Base-by-base conservation (phyloP, 2,329 filamentous ascomycete genomes). In the Xylaria sp. region DNA sequence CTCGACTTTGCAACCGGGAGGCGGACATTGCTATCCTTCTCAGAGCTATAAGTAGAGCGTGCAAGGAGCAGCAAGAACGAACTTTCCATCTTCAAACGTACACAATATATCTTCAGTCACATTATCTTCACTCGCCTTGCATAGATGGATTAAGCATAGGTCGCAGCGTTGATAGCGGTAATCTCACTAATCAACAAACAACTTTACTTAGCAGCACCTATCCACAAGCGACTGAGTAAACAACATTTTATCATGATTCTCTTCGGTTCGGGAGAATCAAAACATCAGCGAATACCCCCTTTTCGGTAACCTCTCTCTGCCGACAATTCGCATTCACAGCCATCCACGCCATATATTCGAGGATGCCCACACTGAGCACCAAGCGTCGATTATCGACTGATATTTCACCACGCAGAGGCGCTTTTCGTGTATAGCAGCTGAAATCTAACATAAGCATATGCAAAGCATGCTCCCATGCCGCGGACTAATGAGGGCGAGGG, bases 61-160 rank as follows among this genome's bases (percentile, higher is more conserved):
- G n/a, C 25, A 36, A 31, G 36, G 52, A 23, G 23, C 39, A 23
- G 20, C 39, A 7, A 49, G 12, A 15, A 10, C 10, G 25, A 5
- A 23, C 51, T 55, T 55, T 33, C 58, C 2, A 15, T 23, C 59
- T 33, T 28, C 31, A 33, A 23, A 31, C 8, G 28, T 43, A 18
- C n/a, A 48, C 23, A 36, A 33, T 28, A 54, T 8, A 55, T 43
- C 55, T 23, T 39, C n/a, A 52, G 18, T 43, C 15, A 18, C 41
- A 43, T 12, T 15, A 41, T 43, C 15, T 7, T 18, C 41, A 46
- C 49, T 25, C 33, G 36, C 54, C 41, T 64, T 64, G 67, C 67
- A 69, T 69, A 57, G 52, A 52, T 13, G 67, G 64, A 69, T 55
- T 69, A 62, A 48, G 41, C 41, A 68, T 68, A 68, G 57, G 68